These are phyloP conservation scores for Candida arabinofermentans DNA, from an alignment of 805 yeast species.

Conservation along the genomic window DNA sequence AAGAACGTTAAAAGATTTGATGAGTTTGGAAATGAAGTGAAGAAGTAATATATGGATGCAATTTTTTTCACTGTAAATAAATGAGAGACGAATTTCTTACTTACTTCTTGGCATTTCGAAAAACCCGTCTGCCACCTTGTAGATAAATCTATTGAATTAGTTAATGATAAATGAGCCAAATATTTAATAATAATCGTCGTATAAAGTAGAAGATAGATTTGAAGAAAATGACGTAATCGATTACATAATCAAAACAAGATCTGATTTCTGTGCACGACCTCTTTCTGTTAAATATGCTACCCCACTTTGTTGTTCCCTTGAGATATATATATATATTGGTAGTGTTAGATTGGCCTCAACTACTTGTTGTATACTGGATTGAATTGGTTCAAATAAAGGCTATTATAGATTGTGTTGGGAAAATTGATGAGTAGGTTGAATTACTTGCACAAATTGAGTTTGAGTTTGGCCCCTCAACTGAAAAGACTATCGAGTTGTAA, in stretches of 20 bases:
- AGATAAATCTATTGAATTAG: not conserved
- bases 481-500: not conserved
- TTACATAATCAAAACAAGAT: too few relatives aligned
- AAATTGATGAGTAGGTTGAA: not conserved
- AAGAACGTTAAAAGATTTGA: constrained; percentile 31
- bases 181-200: not conserved
- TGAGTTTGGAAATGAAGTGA: constrained; percentile 25
- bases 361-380: too few relatives aligned
- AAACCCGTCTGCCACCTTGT: too few relatives aligned
- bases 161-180: not conserved
- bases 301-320: too few relatives aligned
- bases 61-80: too few relatives aligned
- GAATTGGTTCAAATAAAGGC: too few relatives aligned
- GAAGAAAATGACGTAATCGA: not conserved
- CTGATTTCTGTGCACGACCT: not conserved
- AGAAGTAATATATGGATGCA: not conserved
- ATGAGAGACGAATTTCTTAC: too few relatives aligned
- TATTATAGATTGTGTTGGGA: too few relatives aligned
- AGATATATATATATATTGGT: too few relatives aligned
- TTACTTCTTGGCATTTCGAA: too few relatives aligned
- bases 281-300: too few relatives aligned
- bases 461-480: not conserved
- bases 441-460: not conserved
- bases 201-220: not conserved
- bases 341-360: too few relatives aligned